A percentile compares a stretch with the other conserved stretches of the same genome.
Evolutionary conservation across 2,329 filamentous ascomycete species (phyloP).

Genomic region (Geosmithia putterillii): DNA sequence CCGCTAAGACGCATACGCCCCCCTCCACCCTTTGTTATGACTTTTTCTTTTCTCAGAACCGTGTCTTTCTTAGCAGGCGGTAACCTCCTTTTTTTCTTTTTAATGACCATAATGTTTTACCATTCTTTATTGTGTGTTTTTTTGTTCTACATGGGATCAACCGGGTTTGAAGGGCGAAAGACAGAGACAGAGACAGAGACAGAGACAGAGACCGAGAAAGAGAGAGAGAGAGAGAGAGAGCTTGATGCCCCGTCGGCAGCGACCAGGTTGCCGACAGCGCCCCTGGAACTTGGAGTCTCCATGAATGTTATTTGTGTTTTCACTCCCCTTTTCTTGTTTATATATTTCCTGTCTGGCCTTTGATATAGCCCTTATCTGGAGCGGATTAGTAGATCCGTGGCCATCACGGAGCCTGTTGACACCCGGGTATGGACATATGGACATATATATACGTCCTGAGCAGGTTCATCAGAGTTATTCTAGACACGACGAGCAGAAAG

Average conservation of each 20-base stretch:
- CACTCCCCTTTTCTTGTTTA: neutral
- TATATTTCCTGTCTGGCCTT: neutral
- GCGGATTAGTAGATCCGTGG: neutral
- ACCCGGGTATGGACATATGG: neutral
- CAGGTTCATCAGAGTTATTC: neutral
- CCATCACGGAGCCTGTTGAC: neutral
- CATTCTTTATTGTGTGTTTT: neutral
- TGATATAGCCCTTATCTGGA: neutral
- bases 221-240: neutral
- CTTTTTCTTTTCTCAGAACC: neutral
- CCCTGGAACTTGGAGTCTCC: neutral
- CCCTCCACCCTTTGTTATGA: no score
- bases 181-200: neutral
- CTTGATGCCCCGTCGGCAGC: neutral
- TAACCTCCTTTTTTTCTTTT: neutral
- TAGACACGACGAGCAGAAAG: neutral
- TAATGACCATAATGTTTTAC: neutral
- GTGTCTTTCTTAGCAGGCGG: neutral
- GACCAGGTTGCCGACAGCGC: neutral
- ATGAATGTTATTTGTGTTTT: neutral
- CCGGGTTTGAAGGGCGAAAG: neutral
- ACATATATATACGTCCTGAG: neutral
- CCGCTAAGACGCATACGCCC: slow-evolving; percentile 4
- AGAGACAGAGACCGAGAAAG: no score
- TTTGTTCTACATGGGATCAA: neutral